These are phyloP conservation scores for Helianthus annuus DNA, from an alignment of 129 eudicot genomes.

Conservation along the genomic window DNA sequence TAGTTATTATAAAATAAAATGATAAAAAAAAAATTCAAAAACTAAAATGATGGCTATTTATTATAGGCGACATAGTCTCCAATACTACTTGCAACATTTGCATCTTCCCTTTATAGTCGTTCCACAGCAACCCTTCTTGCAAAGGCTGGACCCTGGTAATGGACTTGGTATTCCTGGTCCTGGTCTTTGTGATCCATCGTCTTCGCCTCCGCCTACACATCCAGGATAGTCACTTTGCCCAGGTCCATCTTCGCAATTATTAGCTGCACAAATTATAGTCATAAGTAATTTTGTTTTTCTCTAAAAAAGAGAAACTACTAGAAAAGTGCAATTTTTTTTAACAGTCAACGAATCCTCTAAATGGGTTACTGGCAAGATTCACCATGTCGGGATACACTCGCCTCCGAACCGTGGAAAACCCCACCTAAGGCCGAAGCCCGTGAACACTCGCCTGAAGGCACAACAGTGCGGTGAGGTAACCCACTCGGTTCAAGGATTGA, in stretches of 20 bases:
- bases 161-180: constrained; percentile 5
- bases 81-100: constrained; percentile 14
- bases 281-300: not conserved
- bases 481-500: no score
- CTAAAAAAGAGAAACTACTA: no score
- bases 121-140: constrained; percentile 29
- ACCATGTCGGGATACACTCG: no score
- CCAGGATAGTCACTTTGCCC: constrained; percentile 17
- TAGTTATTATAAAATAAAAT: no score
- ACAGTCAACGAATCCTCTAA: no score
- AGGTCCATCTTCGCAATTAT: constrained; percentile 15
- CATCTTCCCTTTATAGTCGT: not conserved
- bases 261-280: constrained; percentile 18
- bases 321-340: no score
- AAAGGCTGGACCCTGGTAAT: constrained; percentile 29
- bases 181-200: constrained; percentile 11
- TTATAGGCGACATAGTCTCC: not conserved
- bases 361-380: no score
- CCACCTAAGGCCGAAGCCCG: no score
- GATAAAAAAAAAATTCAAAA: no score
- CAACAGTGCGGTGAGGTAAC: no score
- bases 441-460: no score
- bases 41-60: not conserved
- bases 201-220: not conserved
- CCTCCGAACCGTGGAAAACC: no score